phyloP scores from a whole-genome alignment of 75 land plant genomes.

The Cryptomeria japonica region DNA sequence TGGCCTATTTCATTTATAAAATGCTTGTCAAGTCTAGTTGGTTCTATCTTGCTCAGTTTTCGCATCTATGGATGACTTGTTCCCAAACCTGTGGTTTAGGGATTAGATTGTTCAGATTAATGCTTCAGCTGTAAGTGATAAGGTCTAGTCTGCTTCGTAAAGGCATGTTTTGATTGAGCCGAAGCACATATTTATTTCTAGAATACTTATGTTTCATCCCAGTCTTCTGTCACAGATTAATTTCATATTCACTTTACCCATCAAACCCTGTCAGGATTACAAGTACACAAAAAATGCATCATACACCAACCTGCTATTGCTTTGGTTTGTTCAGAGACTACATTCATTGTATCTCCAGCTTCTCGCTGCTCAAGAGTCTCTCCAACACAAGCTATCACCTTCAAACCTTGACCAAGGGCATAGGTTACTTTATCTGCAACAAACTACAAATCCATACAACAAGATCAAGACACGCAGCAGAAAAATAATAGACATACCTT shows the following conservation, averaged over 20 bases:
- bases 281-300: not conserved
- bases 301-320: constrained; percentile 74
- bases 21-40: not conserved
- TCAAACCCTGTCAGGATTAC: not conserved
- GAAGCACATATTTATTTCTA: not conserved
- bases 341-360: constrained; percentile 62
- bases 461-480: constrained; percentile 9
- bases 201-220: not conserved
- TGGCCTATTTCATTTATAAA: too few relatives aligned
- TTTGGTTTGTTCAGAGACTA: constrained; percentile 80
- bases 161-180: not conserved
- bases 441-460: constrained; percentile 42
- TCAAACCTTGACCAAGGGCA: constrained; percentile 80
- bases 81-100: not conserved
- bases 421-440: constrained; percentile 88
- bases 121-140: not conserved
- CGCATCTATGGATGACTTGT: not conserved
- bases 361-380: constrained; percentile 90
- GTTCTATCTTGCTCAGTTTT: not conserved
- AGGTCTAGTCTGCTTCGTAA: not conserved
- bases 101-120: not conserved
- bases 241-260: not conserved
- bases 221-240: not conserved
- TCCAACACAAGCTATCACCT: constrained; percentile 89
- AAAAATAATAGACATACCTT: not conserved